These are phyloP conservation scores for Exophiala calicioides DNA, from an alignment of 2,329 filamentous ascomycete species.

Conservation along the genomic window DNA sequence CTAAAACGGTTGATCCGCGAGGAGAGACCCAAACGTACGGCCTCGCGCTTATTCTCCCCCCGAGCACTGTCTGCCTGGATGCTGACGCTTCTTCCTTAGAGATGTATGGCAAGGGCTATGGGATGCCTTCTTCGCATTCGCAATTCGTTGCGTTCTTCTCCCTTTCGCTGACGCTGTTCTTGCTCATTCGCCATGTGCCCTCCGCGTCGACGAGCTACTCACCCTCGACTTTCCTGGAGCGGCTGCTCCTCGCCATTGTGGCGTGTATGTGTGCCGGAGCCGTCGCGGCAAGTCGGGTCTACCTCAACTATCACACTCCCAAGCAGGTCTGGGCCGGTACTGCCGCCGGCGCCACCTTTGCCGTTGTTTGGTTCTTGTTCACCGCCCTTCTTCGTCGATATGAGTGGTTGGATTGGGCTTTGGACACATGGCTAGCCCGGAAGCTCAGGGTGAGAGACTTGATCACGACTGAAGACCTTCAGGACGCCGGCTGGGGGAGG, in stretches of 20 bases:
- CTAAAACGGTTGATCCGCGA: slow-evolving; percentile 92
- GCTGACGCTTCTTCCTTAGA: slow-evolving; percentile 43
- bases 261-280: slow-evolving; percentile 63
- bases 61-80: slow-evolving; percentile 2
- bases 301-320: slow-evolving; percentile 88
- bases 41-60: neutral
- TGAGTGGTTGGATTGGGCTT: slow-evolving; percentile 70
- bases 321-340: slow-evolving; percentile 83
- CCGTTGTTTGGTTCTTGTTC: slow-evolving; percentile 73
- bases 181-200: slow-evolving; percentile 70
- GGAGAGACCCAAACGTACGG: slow-evolving; percentile 76
- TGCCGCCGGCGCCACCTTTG: slow-evolving; percentile 68
- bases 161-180: slow-evolving; percentile 78
- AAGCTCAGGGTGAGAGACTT: slow-evolving; percentile 77
- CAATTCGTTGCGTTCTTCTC: slow-evolving; percentile 95
- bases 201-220: slow-evolving; percentile 43
- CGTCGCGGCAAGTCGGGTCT: slow-evolving; percentile 81
- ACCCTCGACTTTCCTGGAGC: slow-evolving; percentile 51
- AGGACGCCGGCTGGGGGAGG: slow-evolving; percentile 89
- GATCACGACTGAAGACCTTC: slow-evolving; percentile 81
- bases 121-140: slow-evolving; percentile 94
- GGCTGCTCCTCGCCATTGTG: slow-evolving; percentile 58
- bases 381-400: slow-evolving; percentile 66
- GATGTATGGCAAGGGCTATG: slow-evolving; percentile 87
- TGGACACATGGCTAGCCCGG: slow-evolving; percentile 66